phyloP scores from a whole-genome alignment of 2,329 filamentous ascomycete species.

The Venturia oleaginea region DNA sequence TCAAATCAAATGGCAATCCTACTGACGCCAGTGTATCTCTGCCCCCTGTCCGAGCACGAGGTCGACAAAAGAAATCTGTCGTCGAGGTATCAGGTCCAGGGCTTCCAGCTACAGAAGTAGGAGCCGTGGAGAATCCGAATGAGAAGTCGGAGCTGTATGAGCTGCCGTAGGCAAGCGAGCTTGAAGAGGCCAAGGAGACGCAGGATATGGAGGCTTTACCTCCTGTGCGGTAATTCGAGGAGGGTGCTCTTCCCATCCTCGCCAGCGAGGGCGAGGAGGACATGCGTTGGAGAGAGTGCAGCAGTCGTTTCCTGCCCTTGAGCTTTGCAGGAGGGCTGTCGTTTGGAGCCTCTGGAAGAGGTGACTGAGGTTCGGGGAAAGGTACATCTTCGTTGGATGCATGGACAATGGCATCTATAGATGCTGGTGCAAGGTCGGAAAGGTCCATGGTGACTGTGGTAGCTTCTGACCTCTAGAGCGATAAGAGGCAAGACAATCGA shows the following conservation, averaged over 20 bases:
- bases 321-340: conserved; percentile 23
- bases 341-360: not conserved
- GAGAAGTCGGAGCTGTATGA: conserved; percentile 49
- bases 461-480: not conserved
- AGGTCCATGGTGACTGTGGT: conserved; percentile 10
- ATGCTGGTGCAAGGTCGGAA: conserved; percentile 9
- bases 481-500: conserved; percentile 2
- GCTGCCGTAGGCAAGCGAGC: conserved; percentile 41
- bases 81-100: conserved; percentile 37
- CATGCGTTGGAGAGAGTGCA: conserved; percentile 70
- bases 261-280: conserved; percentile 68
- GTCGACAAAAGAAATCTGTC: conserved; percentile 38
- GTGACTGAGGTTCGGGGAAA: not conserved
- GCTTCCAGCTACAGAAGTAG: conserved; percentile 42
- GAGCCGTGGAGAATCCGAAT: conserved; percentile 46
- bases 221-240: conserved; percentile 56
- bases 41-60: conserved; percentile 48
- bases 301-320: conserved; percentile 59
- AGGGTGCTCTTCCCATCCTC: conserved; percentile 53
- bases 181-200: conserved; percentile 48
- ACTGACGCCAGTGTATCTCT: conserved; percentile 46
- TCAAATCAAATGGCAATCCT: conserved; percentile 55
- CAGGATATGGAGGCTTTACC: conserved; percentile 55
- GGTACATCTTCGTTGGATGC: conserved; percentile 2
- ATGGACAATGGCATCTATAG: conserved; percentile 15